Base-by-base conservation (phyloP, 805 yeast species). In the Crinitomyces ghanaensis region DNA sequence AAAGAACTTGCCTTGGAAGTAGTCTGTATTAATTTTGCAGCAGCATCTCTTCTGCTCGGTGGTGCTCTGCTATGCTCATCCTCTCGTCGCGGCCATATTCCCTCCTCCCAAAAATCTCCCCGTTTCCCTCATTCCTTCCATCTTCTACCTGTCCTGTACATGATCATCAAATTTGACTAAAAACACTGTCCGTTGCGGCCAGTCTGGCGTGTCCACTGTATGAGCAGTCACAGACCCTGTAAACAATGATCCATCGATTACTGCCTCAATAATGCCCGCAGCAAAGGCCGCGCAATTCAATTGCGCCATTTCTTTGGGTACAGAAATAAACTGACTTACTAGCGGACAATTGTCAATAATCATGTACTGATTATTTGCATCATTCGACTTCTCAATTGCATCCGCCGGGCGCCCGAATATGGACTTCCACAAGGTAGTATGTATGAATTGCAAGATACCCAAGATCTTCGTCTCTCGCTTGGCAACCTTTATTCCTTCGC, bases 191-290 rank as follows among this genome's bases (percentile, higher is more conserved):
- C 83, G 57, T 38, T 66, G 54, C 0, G 88, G 84, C 20, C 47
- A 50, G 3, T 64, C 69, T 2, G 68, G 77, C 2, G 65, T 55
- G 1, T 81, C 79, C 12, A 76, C 82, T 0, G 77, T 66, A 49
- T 84, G 94, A 1, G 95, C 94, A n/a, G 80, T 71, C 5, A 84
- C 94, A 29, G 60, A 63, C 9, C 88, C 85, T 35, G 68, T 73
- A 49, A 82, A 82, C 41, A 74, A 74, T 2, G 82, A 63, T 4
- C 78, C 64, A 46, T 80, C 91, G 37, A 84, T 59, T 1, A 83
- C 74, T 0, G 93, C 93, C 52, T 84, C 94, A 26, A 83, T 66
- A 11, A 84, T 67, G 0, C 95, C 95, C 0, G 93, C 94, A 1
- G 77, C 71, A 50, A 79, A 81, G 0, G 94, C 86, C 11, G 78